Base-by-base conservation (phyloP, 2,329 filamentous ascomycete species). In the Thermomyces lanuginosus region DNA sequence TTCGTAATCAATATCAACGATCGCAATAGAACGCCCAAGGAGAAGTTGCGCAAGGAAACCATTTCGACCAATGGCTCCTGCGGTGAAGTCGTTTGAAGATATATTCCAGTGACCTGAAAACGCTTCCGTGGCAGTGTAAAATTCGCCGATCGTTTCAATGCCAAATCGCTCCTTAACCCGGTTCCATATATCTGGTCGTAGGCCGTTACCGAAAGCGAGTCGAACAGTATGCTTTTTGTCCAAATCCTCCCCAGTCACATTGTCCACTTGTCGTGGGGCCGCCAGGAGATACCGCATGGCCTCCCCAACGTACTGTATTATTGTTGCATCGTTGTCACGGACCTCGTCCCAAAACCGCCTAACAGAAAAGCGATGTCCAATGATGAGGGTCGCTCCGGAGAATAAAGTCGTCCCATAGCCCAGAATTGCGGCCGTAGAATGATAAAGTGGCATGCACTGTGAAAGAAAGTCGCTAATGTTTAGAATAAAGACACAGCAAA, bases 361-460 rank as follows among this genome's bases (percentile, higher is more conserved):
- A 2, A 76, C 77, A 2, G 77, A 83, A 56, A 92, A 91, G 41
- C 76, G 79, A 39, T 69, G 72, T 24, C 78, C 77, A 9, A 92
- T 54, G 14, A 78, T 68, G 27, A 84, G 57, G 0, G 81, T 78
- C 19, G 63, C 65, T 21, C 74, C 76, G 1, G 55, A 52, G 28
- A 64, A 48, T 16, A 89, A 49, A 13, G 68, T 64, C 24, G 69
- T 60, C 24, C 64, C 51, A 31, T 84, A 67, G 13, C 75, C 79
- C 22, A 92, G 62, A 5, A 89, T 40, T 4, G 69, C 58, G 8
- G 78, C 83, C 0, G 82, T 81, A 21, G 76, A 76, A 56, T 92
- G 83, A 46, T 92, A 92, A 5, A 92, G 62, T 0, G 83, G 83
- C 80, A 92, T 91, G 30, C 75, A 75, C 74, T 79, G 14, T n/a